Evolutionary conservation across 768 basidiomycete genomes (phyloP), one percentile per base, ranked within the genome.

Genomic region (Butyriboletus loyo): DNA sequence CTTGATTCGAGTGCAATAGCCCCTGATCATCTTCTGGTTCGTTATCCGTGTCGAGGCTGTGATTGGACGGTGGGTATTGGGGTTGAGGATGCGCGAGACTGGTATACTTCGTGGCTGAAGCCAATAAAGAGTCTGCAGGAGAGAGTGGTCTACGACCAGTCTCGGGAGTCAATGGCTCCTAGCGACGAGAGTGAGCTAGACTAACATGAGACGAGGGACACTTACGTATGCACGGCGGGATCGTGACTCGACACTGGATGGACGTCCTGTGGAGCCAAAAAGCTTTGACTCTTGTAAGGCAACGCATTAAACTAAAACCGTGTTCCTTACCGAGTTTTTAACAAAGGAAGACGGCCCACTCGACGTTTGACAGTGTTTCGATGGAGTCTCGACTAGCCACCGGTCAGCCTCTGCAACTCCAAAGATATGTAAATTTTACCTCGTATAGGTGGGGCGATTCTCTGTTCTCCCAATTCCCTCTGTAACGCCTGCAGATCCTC

Each of bases 381-480:
- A 74, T 56, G 69, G 64, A 0, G 63, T 62, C 36, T 68, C 63
- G 37, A 72, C 69, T 73, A 39, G 25, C n/a, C 30, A 44, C 24
- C 21, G 34, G 35, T 55, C 39, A 69, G 25, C n/a, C 10, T n/a
- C 14, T 14, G 28, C 22, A 21, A 39, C 10, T 38, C 15, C 8
- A 32, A 42, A 31, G 8, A 43, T 6, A 30, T 36, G 25, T 34
- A 36, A 36, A 10, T 4, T 64, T 56, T 57, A 82, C 83, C 72
- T 63, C 73, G 75, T 56, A 75, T 74, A 40, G 72, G 71, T 31
- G 72, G 72, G 17, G 69, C 71, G 49, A 83, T 82, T 25, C 82
- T 74, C 30, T 84, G 79, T 63, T 94, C 90, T 50, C 87, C 91
- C 1, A 86, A 69, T 66, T 95, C 91, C 57, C 84, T 84, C 47